Conservation (phyloP, 1,284 basidiomycete species). For the Melampsora larici-populina region DNA sequence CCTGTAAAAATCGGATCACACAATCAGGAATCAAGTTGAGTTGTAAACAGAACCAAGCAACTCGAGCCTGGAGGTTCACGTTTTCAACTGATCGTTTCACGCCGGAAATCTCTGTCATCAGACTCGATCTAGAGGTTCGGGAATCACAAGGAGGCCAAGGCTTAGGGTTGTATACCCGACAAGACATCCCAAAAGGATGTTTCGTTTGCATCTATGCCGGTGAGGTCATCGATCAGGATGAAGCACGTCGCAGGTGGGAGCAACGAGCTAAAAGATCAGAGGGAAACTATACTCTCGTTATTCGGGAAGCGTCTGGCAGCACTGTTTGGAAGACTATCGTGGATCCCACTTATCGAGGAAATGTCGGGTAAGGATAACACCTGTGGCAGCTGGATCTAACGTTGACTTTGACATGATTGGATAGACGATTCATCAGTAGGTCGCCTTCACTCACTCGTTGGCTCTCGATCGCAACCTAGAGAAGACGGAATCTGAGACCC, state of each 20-base stretch:
- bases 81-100: background rate
- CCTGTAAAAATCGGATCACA: background rate
- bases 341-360: background rate
- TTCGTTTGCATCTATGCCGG: constrained; percentile 43
- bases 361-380: background rate
- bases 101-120: background rate
- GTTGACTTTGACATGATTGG: constrained; percentile 16
- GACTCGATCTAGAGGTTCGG: background rate
- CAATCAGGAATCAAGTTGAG: constrained; percentile 13
- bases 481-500: background rate
- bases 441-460: background rate
- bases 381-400: background rate
- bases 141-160: background rate
- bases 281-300: constrained; percentile 6
- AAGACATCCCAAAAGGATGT: constrained; percentile 24
- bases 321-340: background rate
- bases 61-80: background rate
- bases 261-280: background rate
- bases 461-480: background rate
- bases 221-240: constrained; percentile 25
- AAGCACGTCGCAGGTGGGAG: constrained; percentile 30
- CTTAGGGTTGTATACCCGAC: constrained; percentile 27
- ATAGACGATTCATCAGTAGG: constrained; percentile 19
- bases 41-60: background rate
- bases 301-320: background rate